Conservation (phyloP, 1,284 basidiomycete genomes). For the Microbotryomycetes sp. region DNA sequence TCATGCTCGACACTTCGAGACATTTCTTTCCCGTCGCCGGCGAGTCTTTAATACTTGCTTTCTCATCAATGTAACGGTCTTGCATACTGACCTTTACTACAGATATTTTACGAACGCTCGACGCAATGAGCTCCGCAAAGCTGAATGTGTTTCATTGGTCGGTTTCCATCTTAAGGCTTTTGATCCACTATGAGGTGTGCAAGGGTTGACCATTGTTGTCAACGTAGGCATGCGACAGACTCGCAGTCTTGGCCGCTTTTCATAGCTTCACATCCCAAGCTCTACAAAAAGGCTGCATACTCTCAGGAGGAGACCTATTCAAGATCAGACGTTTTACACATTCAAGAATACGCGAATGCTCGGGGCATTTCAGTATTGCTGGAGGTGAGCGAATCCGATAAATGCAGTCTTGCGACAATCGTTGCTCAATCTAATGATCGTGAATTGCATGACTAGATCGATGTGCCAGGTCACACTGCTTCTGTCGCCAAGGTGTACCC, state of each 20-base stretch:
- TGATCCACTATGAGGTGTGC: background rate
- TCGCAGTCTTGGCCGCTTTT: conserved; percentile 58
- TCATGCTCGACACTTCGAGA: conserved; percentile 72
- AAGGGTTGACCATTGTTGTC: no score
- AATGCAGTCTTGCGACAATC: background rate
- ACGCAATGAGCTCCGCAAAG: conserved; percentile 83
- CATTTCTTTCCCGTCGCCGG: conserved; percentile 49
- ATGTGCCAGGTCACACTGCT: conserved; percentile 74
- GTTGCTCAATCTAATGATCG: background rate
- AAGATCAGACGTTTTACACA: conserved; percentile 54
- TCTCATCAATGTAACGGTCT: background rate
- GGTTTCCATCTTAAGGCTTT: background rate
- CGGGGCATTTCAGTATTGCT: conserved; percentile 72
- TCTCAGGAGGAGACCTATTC: conserved; percentile 55
- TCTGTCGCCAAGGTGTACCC: conserved; percentile 60
- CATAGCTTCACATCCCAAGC: conserved; percentile 56
- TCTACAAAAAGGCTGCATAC: conserved; percentile 66
- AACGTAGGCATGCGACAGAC: conserved; percentile 36
- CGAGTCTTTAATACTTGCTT: background rate
- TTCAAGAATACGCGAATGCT: conserved; percentile 64
- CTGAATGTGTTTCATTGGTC: conserved; percentile 45
- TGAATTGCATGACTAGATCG: conserved; percentile 50
- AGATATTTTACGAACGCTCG: conserved; percentile 65
- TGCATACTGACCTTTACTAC: conserved; percentile 3
- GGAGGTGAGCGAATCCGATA: conserved; percentile 36